Base-by-base conservation (phyloP, 495 filamentous ascomycete genomes). In the Cairneyella variabilis region DNA sequence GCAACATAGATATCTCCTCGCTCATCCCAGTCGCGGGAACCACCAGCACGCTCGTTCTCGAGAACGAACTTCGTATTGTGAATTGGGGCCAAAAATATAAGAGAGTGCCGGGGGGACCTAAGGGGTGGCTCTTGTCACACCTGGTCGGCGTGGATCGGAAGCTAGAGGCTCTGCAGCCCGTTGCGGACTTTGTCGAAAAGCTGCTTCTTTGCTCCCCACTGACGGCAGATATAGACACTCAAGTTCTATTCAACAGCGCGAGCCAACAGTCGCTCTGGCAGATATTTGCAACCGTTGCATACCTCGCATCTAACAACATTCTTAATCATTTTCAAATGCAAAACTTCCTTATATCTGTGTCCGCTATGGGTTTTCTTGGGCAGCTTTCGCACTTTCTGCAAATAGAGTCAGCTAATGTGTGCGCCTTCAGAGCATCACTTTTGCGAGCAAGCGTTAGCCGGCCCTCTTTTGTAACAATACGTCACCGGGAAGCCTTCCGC, bases 261-360 rank as follows among this genome's bases (percentile, higher is more conserved):
- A 28, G 23, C 43, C 43, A 47, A 28, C 22, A 36, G 9, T 49
- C n/a, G 28, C 46, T 49, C 28, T 18, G 11, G 36, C 46, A 49
- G 46, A 49, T 49, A 18, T 37, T 49, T 22, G 5, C 27, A 37
- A 25, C 38, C 9, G n/a, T 38, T 22, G 46, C 46, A 37, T 49
- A 49, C 46, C 32, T 49, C n/a, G 27, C 46, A 21, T 49, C 46
- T 9, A 49, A 49, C 28, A 37, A 49, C 16, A 37, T 49, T 21
- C 27, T 49, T 20, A 23, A 18, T 3, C 6, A 10, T 21, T 18
- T 2, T 18, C 46, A 49, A 22, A 36, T 21, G 27, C 2, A 20
- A 14, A 36, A 21, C 2, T 49, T 49, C 32, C 32, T 49, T 16
- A 28, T 3, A 47, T 47, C 22, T 21, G 43, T 47, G 7, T 47